A percentile compares a stretch with the other conserved stretches of the same genome.
phyloP scores from a whole-genome alignment of 345 rosid species.

The Psidium guajava region DNA sequence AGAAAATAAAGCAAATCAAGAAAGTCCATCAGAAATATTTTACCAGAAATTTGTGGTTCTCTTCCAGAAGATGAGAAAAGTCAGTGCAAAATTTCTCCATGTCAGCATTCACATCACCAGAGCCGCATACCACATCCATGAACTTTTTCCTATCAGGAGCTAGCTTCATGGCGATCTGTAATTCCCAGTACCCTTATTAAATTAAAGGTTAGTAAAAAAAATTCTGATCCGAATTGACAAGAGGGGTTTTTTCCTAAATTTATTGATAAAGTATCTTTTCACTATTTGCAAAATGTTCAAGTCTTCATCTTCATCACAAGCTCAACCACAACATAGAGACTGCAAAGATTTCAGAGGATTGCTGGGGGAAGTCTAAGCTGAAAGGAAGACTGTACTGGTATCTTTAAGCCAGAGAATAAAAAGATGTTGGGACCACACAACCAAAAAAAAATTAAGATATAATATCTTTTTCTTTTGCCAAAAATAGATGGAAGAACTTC shows the following conservation, averaged over 20 bases:
- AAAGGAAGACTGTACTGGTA: not conserved
- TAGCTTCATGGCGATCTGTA: slow-evolving; percentile 87
- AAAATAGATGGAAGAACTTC: not conserved
- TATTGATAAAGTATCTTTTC: not conserved
- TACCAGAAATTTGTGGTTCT: slow-evolving; percentile 96
- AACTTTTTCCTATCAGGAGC: slow-evolving; percentile 97
- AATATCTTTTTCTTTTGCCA: not conserved
- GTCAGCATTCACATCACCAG: slow-evolving; percentile 69
- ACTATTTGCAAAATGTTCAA: not conserved
- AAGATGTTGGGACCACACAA: not conserved
- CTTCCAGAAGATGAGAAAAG: slow-evolving; percentile 74
- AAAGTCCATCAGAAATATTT: slow-evolving; percentile 1
- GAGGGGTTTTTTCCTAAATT: not conserved
- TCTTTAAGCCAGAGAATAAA: not conserved
- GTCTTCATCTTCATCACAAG: not conserved
- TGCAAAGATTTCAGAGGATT: not conserved
- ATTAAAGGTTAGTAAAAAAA: not conserved
- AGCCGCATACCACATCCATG: slow-evolving; percentile 73
- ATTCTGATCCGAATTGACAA: not conserved
- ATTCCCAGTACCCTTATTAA: not conserved
- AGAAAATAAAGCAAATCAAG: not conserved
- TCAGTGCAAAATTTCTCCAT: slow-evolving; percentile 72
- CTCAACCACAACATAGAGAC: not conserved
- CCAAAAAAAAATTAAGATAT: not conserved
- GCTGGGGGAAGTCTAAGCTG: not conserved